Conservation (phyloP, 2,329 filamentous ascomycete species). For the Aspergillus floridensis region DNA sequence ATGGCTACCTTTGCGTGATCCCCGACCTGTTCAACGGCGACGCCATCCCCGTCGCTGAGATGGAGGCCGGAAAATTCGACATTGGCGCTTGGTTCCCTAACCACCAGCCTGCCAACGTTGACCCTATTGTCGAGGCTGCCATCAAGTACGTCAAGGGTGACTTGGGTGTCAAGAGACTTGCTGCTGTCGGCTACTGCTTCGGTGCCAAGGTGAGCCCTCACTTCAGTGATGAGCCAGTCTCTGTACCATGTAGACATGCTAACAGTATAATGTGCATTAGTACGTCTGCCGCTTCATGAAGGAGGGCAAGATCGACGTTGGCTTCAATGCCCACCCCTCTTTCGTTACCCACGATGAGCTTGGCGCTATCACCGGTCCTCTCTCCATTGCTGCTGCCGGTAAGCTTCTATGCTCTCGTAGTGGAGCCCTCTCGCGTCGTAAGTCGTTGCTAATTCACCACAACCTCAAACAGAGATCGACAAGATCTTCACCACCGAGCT, state of each 20-base stretch:
- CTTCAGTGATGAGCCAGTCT: not conserved
- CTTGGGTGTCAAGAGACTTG: slow-evolving; percentile 58
- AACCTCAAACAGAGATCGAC: slow-evolving; percentile 54
- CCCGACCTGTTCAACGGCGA: slow-evolving; percentile 71
- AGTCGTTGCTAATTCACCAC: slow-evolving; percentile 7
- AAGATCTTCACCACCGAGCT: slow-evolving; percentile 63
- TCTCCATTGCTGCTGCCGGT: slow-evolving; percentile 62
- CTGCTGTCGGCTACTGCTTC: slow-evolving; percentile 71
- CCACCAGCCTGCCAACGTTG: slow-evolving; percentile 51
- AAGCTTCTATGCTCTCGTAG: slow-evolving; percentile 18
- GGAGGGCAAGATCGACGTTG: slow-evolving; percentile 63
- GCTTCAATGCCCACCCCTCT: slow-evolving; percentile 73
- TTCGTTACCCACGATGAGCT: slow-evolving; percentile 70
- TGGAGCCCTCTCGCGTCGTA: not conserved
- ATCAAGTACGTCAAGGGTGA: slow-evolving; percentile 58
- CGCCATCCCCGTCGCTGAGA: slow-evolving; percentile 54
- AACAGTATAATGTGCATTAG: slow-evolving; percentile 34
- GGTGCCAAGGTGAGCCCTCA: slow-evolving; percentile 60
- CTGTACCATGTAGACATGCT: not conserved
- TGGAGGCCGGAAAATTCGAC: slow-evolving; percentile 47
- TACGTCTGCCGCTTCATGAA: slow-evolving; percentile 68
- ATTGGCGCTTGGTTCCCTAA: slow-evolving; percentile 50
- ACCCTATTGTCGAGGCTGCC: slow-evolving; percentile 52
- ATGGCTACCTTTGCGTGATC: slow-evolving; percentile 67
- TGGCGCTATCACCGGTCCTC: slow-evolving; percentile 61